Evolutionary conservation across 352 stramenopile genomes (phyloP).

Genomic region (Phytophthora sp.): DNA sequence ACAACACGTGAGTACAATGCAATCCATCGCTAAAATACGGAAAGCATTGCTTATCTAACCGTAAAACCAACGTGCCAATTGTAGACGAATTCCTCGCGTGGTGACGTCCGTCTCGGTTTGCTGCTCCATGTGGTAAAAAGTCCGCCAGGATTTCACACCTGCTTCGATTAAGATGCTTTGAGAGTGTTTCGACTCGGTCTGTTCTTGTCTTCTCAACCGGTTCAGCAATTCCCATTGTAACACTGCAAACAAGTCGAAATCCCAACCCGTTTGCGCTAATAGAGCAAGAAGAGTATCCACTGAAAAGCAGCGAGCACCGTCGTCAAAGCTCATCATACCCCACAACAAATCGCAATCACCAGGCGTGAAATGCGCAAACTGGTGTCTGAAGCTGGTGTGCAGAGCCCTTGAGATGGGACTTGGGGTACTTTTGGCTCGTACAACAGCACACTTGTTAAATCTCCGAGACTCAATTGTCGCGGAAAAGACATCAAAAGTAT

Average conservation of each 20-base stretch:
- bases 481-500: conserved; percentile 82
- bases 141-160: conserved; percentile 50
- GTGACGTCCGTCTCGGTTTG: conserved; percentile 24
- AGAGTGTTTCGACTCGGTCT: conserved; percentile 6
- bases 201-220: conserved; percentile 31
- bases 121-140: conserved; percentile 65
- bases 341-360: conserved; percentile 81
- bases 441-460: not conserved
- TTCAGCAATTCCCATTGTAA: conserved; percentile 67
- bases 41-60: conserved; percentile 38
- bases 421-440: not conserved
- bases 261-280: conserved; percentile 66
- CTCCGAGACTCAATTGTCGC: conserved; percentile 19
- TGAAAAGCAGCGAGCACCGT: conserved; percentile 52
- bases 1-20: not conserved
- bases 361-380: conserved; percentile 62
- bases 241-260: conserved; percentile 77
- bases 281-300: conserved; percentile 54
- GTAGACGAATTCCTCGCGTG: conserved; percentile 35
- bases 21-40: not conserved
- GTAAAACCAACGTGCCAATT: conserved; percentile 79
- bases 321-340: conserved; percentile 72
- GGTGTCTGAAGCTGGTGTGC: conserved; percentile 41
- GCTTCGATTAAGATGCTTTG: conserved; percentile 37
- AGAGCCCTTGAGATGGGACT: not conserved